Evolutionary conservation across 306 rosid species (phyloP), one percentile per base, ranked within the genome.

Genomic region (Fragaria iinumae): DNA sequence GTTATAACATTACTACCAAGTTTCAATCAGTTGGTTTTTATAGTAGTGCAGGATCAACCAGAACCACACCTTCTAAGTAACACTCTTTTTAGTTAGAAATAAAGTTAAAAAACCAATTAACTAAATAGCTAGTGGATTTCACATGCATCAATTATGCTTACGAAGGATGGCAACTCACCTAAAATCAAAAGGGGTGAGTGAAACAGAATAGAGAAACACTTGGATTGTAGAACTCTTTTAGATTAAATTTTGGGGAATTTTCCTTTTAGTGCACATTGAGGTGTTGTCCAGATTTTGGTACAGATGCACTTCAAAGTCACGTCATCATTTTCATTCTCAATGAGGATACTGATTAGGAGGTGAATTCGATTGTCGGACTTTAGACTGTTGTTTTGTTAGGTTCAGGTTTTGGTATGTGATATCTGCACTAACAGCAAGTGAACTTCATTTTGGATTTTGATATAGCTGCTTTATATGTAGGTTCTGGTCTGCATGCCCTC

Each of bases 201-300:
- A 63, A 63, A 63, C 68, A 63, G 43, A 63, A 63, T 13, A 32
- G 10, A 29, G 17, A 32, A 32, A 63, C 18, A 34, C 44, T 63
- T 63, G 43, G 21, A 63, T 63, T 34, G 68, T 63, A 29, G 21
- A 63, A 29, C 68, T 63, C 43, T 63, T 63, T 32, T 32, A 25
- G 43, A 63, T 14, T 63, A 14, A 32, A 16, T 32, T 63, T 32
- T 32, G 11, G 44, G 68, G n/a, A 32, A 63, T 29, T 16, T 63
- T 34, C 1, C 43, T 13, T 62, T 13, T 32, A 62, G 67, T 29
- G 67, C 68, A 63, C 44, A 63, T 16, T 63, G 68, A 63, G 43
- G 68, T 63, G 68, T 13, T 29, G 67, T 63, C 41, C 43, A 32
- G 68, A 63, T 63, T 56, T 63, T 32, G 68, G 68, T 63, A 16